Evolutionary conservation across 1,284 basidiomycete species (phyloP).

Genomic region (Boletus semigastroideus): DNA sequence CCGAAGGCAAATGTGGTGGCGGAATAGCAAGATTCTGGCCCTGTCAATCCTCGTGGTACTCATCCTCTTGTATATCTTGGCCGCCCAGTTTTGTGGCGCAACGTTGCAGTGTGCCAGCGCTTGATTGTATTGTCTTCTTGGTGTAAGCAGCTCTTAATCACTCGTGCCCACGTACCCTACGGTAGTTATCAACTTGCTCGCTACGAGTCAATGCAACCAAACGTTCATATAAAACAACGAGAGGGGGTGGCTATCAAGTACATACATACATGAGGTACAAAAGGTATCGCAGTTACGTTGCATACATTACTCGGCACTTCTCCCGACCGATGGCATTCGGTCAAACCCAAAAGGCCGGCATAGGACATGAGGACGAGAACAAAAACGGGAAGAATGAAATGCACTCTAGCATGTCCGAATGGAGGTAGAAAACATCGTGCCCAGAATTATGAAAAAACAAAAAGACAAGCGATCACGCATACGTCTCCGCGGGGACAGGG

Average conservation of each 20-base stretch:
- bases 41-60: conserved; percentile 73
- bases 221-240: conserved; percentile 21
- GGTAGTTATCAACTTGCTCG: neutral
- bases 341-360: conserved; percentile 6
- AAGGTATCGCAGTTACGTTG: conserved; percentile 28
- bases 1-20: conserved; percentile 97
- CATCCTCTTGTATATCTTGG: conserved; percentile 74
- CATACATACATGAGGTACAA: conserved; percentile 15
- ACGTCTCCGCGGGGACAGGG: conserved; percentile 14
- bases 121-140: conserved; percentile 10
- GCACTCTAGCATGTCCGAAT: conserved; percentile 27
- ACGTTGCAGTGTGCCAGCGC: conserved; percentile 57
- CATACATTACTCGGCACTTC: conserved; percentile 12
- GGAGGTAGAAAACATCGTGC: neutral
- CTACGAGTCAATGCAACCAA: neutral
- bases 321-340: conserved; percentile 3
- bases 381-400: neutral
- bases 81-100: conserved; percentile 86
- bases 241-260: neutral
- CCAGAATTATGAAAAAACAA: neutral
- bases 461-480: conserved; percentile 12
- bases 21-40: conserved; percentile 76
- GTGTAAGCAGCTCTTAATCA: conserved; percentile 8
- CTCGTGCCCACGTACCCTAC: conserved; percentile 11
- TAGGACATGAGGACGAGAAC: conserved; percentile 7